Percentiles rank a stretch among this genome's conserved stretches.
Evolutionary conservation across 2,329 filamentous ascomycete genomes (phyloP).

Genomic region (Thielaviopsis populi): DNA sequence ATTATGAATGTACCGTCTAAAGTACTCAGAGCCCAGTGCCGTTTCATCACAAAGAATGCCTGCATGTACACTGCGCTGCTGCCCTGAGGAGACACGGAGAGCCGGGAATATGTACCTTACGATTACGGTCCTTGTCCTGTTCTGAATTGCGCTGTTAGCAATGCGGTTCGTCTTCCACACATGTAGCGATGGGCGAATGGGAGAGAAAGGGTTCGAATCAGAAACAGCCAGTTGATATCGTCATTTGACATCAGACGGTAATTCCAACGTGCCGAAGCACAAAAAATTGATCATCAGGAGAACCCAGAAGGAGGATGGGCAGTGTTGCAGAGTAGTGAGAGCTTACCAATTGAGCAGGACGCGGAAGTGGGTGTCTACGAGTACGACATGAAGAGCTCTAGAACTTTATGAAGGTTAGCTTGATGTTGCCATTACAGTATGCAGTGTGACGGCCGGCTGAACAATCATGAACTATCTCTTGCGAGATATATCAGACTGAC

Average conservation of each 20-base stretch:
- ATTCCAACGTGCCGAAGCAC: constrained; percentile 68
- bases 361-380: constrained; percentile 9
- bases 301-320: constrained; percentile 5
- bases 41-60: constrained; percentile 53
- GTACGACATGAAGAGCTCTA: background rate
- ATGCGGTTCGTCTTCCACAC: constrained; percentile 7
- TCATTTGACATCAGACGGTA: constrained; percentile 78
- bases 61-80: constrained; percentile 12
- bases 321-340: background rate
- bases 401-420: constrained; percentile 8
- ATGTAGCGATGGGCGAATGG: background rate
- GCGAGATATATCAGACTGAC: constrained; percentile 64
- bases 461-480: constrained; percentile 11
- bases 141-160: constrained; percentile 24
- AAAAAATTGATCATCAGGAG: constrained; percentile 42
- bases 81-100: constrained; percentile 15
- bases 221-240: constrained; percentile 73
- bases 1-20: constrained; percentile 32
- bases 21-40: constrained; percentile 91
- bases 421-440: background rate
- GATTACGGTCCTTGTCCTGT: constrained; percentile 10
- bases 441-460: background rate
- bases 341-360: constrained; percentile 15
- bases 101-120: constrained; percentile 14
- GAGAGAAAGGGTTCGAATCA: constrained; percentile 35